phyloP scores from a whole-genome alignment of 805 yeast genomes.

The Clavispora vitiphila region DNA sequence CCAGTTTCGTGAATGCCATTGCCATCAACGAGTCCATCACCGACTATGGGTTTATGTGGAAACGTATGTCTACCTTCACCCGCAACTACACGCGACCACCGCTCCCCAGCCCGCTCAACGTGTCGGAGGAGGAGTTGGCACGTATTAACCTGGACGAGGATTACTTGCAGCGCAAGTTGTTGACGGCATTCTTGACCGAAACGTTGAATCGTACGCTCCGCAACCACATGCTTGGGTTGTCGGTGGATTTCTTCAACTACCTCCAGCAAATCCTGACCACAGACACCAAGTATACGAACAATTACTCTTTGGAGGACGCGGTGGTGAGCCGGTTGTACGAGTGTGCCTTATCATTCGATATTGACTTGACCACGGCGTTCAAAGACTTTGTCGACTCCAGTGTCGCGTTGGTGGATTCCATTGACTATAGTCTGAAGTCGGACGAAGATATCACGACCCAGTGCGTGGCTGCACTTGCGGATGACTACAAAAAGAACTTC shows the following conservation, averaged over 20 bases:
- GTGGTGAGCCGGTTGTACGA: constrained; percentile 24
- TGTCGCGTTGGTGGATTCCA: constrained; percentile 32
- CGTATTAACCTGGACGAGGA: constrained; percentile 50
- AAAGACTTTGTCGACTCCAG: constrained; percentile 32
- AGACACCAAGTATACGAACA: constrained; percentile 13
- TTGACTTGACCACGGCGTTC: constrained; percentile 46
- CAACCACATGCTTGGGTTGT: constrained; percentile 15
- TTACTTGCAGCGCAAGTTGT: constrained; percentile 57
- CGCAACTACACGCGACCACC: constrained; percentile 42
- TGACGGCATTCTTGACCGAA: constrained; percentile 59
- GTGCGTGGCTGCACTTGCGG: constrained; percentile 36
- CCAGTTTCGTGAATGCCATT: constrained; percentile 52
- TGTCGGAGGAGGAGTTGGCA: constrained; percentile 34
- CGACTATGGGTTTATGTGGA: constrained; percentile 38
- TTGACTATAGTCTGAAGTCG: constrained; percentile 7
- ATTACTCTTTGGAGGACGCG: constrained; percentile 15
- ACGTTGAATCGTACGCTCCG: constrained; percentile 35
- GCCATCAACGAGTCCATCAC: constrained; percentile 26
- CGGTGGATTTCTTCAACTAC: constrained; percentile 20
- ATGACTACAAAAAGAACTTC: constrained; percentile 36
- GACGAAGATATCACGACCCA: constrained; percentile 29
- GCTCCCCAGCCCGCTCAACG: constrained; percentile 42
- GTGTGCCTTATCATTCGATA: constrained; percentile 61
- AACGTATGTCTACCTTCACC: constrained; percentile 59
- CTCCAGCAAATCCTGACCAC: constrained; percentile 13